A percentile compares a stretch with the other conserved stretches of the same genome.
Conservation (phyloP, 768 basidiomycete genomes). For the Tylopilus plumbeoviolaceoides region DNA sequence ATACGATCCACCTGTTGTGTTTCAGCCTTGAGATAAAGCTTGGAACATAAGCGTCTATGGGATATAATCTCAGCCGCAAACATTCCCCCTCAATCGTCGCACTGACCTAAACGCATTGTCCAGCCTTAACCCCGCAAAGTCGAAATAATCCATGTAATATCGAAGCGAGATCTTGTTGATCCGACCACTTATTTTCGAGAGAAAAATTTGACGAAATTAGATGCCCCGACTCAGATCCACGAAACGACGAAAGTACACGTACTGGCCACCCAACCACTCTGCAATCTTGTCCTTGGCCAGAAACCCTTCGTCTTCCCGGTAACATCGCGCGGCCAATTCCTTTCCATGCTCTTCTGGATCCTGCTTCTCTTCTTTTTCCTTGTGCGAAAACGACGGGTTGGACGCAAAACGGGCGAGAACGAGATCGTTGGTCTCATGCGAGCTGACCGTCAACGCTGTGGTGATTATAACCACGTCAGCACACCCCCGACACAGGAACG, state of each 20-base stretch:
- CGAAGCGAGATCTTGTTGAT: constrained; percentile 74
- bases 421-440: constrained; percentile 55
- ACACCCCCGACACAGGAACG: not conserved
- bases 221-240: not conserved
- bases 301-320: constrained; percentile 83
- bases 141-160: constrained; percentile 85
- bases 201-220: not conserved
- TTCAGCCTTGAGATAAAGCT: constrained; percentile 91
- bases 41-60: constrained; percentile 77
- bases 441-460: constrained; percentile 29
- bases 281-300: constrained; percentile 84
- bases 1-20: constrained; percentile 98
- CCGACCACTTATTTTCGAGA: constrained; percentile 46
- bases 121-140: constrained; percentile 77
- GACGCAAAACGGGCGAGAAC: constrained; percentile 44
- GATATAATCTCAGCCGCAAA: not conserved
- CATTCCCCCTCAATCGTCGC: not conserved
- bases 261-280: constrained; percentile 93
- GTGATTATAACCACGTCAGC: constrained; percentile 9
- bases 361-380: constrained; percentile 53
- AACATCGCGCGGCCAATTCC: constrained; percentile 73
- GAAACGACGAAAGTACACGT: constrained; percentile 36
- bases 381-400: constrained; percentile 32
- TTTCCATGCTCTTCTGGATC: constrained; percentile 64
- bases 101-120: constrained; percentile 86